Evolutionary conservation across 1,139 yeast genomes (phyloP), one percentile per base, ranked within the genome.

Genomic region (Protomyces inouyei): DNA sequence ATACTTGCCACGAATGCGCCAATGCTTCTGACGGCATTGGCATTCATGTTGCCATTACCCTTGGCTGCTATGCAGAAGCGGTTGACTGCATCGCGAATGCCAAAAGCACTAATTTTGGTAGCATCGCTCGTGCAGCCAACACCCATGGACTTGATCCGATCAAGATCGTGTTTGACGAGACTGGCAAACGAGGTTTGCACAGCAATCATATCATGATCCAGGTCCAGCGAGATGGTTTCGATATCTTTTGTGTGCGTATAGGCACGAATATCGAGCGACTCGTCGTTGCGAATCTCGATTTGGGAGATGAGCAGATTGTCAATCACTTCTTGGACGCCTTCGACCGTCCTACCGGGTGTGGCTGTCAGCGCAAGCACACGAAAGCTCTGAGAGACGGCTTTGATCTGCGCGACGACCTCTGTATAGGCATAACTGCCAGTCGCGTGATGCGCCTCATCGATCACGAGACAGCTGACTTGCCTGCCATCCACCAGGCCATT

Each of bases 361-460:
- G 99, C 99, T 0, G 98, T 91, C 67, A 95, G 78, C 0, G 97
- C 98, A 60, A 93, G 75, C 0, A 91, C 79, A 56, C 98, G 78
- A 70, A 84, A 87, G 0, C 90, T 84, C 0, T 80, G 76, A 70
- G 86, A 87, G 71, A 84, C 85, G 64, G 90, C 75, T 38, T 80
- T 78, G 52, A 92, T 73, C 70, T 83, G 85, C 67, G 83, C 79
- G 3, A 88, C 89, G 16, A 93, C 93, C 67, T 88, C 87, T 61
- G 87, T 87, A 71, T 93, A 93, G 0, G 98, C 88, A 73, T 91
- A 92, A 65, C 88, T 87, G 0, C 97, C 97, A 59, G 87, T 85
- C 0, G 97, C 90, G 59, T 97, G 78, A 75, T 95, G 99, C 0
- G 98, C 98, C 77, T 95, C 99, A 76, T 95, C 99, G 46, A 95